A percentile compares a stretch with the other conserved stretches of the same genome.
phyloP scores from a whole-genome alignment of 345 rosid genomes.

The Eucalyptus marginata region DNA sequence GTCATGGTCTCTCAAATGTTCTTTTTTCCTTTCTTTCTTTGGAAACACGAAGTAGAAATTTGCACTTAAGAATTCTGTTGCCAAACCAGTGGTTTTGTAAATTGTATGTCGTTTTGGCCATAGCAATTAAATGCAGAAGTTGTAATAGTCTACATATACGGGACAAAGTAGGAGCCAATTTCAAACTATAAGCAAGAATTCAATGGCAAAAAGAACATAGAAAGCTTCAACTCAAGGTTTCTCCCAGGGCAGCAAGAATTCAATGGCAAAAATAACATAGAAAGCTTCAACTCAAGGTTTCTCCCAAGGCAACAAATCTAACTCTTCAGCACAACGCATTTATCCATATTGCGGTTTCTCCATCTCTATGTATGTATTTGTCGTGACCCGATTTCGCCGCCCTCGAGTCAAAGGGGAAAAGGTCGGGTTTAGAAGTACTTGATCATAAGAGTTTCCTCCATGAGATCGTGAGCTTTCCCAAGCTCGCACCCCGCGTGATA shows the following conservation, averaged over 20 bases:
- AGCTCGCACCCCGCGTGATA: too few species aligned
- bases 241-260: neutral
- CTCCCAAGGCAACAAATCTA: neutral
- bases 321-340: neutral
- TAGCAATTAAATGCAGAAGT: neutral
- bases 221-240: neutral
- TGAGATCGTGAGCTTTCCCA: too few species aligned
- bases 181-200: neutral
- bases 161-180: neutral
- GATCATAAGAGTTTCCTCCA: too few species aligned
- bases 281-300: neutral
- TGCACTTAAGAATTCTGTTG: neutral
- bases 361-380: too few species aligned
- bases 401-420: too few species aligned
- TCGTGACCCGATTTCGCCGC: too few species aligned
- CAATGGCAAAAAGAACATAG: neutral
- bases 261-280: neutral
- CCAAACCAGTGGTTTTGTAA: neutral
- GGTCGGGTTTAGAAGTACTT: too few species aligned
- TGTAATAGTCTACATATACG: neutral
- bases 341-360: too few species aligned
- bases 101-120: neutral
- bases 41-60: neutral
- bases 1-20: neutral
- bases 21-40: neutral